phyloP scores from a whole-genome alignment of 2,329 filamentous ascomycete species.

The Penicillium sp. region DNA sequence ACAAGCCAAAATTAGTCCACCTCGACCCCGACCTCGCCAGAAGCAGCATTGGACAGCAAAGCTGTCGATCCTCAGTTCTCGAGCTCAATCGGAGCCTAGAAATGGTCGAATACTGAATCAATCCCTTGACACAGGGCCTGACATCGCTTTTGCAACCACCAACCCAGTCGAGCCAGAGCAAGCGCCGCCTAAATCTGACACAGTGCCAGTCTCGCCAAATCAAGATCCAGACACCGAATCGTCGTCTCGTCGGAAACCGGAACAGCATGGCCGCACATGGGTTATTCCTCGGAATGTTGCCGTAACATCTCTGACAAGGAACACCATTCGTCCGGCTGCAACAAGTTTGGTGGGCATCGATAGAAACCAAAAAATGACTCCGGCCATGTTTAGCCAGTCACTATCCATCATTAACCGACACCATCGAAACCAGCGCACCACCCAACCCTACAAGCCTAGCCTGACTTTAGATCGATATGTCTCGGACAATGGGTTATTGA shows the following conservation, averaged over 20 bases:
- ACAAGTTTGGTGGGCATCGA: constrained; percentile 28
- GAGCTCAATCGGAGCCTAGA: neutral
- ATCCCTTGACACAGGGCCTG: neutral
- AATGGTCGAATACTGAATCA: constrained; percentile 7
- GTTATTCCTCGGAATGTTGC: constrained; percentile 35
- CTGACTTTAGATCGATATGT: constrained; percentile 41
- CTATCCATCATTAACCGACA: constrained; percentile 35
- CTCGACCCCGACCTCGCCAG: constrained; percentile 20
- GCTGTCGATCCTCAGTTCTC: constrained; percentile 20
- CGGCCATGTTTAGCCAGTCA: constrained; percentile 32
- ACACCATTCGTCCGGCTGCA: constrained; percentile 36
- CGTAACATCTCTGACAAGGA: constrained; percentile 39
- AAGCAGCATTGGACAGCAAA: constrained; percentile 25
- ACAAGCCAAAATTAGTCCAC: constrained; percentile 25
- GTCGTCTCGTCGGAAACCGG: constrained; percentile 9
- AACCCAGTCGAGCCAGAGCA: constrained; percentile 6
- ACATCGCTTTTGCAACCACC: constrained; percentile 3
- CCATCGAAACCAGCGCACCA: constrained; percentile 24
- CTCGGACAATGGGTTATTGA: constrained; percentile 14
- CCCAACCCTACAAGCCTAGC: constrained; percentile 22
- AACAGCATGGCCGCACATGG: constrained; percentile 33
- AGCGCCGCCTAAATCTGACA: neutral
- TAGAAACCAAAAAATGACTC: constrained; percentile 14
- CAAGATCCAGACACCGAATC: neutral
- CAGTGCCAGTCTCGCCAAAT: constrained; percentile 3